Conservation (phyloP, 2,329 filamentous ascomycete genomes). For the Exophiala sp. region DNA sequence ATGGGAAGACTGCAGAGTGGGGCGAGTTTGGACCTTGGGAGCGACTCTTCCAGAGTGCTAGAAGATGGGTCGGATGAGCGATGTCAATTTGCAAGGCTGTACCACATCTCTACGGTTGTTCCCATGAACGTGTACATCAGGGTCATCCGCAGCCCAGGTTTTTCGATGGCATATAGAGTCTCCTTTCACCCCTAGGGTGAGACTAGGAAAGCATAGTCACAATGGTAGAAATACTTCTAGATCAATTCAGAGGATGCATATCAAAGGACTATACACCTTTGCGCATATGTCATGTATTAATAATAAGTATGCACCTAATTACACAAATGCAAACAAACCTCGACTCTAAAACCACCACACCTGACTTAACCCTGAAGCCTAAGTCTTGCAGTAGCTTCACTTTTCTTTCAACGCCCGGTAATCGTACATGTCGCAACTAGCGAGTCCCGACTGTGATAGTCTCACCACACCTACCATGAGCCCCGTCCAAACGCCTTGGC, state of each 20-base stretch:
- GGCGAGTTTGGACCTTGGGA: slow-evolving; percentile 82
- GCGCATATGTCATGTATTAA: slow-evolving; percentile 19
- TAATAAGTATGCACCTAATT: slow-evolving; percentile 18
- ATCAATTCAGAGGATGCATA: neutral
- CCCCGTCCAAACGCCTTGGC: neutral
- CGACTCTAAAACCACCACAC: neutral
- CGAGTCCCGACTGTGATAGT: neutral
- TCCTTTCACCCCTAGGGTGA: neutral
- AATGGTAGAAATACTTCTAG: no score
- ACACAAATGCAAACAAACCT: slow-evolving; percentile 14
- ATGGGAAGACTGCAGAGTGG: slow-evolving; percentile 61
- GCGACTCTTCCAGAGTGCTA: slow-evolving; percentile 80
- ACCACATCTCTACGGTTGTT: neutral
- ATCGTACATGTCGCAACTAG: slow-evolving; percentile 4
- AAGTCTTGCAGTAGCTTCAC: neutral
- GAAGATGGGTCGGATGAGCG: slow-evolving; percentile 72
- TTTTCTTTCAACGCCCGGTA: neutral
- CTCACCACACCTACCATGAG: neutral
- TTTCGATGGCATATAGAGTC: neutral
- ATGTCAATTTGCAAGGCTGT: neutral
- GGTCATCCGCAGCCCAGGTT: no score
- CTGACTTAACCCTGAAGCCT: slow-evolving; percentile 10
- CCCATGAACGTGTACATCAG: neutral
- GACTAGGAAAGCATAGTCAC: no score
- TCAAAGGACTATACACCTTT: slow-evolving; percentile 1